Base-by-base conservation (phyloP, 2,329 filamentous ascomycete species). In the Diaporthe amygdali region DNA sequence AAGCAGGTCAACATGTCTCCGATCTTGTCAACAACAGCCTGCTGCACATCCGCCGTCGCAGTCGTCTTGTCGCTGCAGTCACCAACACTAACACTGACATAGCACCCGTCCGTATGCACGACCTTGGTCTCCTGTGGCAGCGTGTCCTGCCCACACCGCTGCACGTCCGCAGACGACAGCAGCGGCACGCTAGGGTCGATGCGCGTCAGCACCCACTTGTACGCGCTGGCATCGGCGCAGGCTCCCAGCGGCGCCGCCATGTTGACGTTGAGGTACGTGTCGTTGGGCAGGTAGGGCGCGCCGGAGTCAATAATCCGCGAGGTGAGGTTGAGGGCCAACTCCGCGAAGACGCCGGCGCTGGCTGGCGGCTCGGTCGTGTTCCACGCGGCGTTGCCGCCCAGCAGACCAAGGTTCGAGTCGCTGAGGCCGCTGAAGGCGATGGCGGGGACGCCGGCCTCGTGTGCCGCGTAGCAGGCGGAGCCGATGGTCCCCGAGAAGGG, bases 251-350 rank as follows among this genome's bases (percentile, higher is more conserved):
- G 86, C 69, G 83, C 79, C 5, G 89, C 89, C 76, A 92, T 92
- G 81, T 94, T 94, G 75, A 94, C 90, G 75, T 93, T 94, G 46
- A 94, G 84, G 78, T 86, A 93, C 2, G 88, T 84, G 64, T 87
- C 84, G 0, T 82, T 76, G 0, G 92, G 91, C 4, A 94, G 84
- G 76, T 92, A 93, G 0, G 92, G 92, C 49, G 83, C 83, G 47
- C 90, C 90, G 0, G 86, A 84, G 1, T 79, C 83, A 30, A 92
- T 77, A 46, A 94, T 76, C 2, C 82, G 82, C 64, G 87, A 80
- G 6, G 89, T 90, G 5, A 94, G 77, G 30, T 86, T 88, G 17
- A 86, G 81, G 1, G 91, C 87, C 4, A 93, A 84, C 66, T 91
- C 84, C 3, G 89, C 90, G 75, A 93, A 94, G 20, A 93, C 80